Base-by-base conservation (phyloP, 139 green algal genomes). In the Chlorella sorokiniana region DNA sequence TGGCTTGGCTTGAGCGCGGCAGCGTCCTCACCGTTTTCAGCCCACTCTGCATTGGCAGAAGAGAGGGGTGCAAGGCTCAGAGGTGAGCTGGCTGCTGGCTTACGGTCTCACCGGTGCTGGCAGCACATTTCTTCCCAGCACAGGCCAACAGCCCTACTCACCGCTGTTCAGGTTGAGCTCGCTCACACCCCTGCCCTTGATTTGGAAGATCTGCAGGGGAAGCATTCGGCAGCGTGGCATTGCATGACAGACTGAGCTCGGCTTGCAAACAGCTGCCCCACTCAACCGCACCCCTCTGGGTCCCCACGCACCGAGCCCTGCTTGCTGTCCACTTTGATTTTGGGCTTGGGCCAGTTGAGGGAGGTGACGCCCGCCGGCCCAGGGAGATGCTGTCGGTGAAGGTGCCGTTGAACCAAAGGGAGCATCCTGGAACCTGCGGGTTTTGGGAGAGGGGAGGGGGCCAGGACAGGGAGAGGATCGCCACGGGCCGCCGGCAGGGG, bases 271-370 rank as follows among this genome's bases (percentile, higher is more conserved):
- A 31, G 29, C 54, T 29, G 59, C 59, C 59, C 25, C 51, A 71
- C 54, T 16, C 38, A 38, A 6, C 74, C 54, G 10, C 14, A 3
- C 42, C 20, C 29, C 16, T 33, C 75, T 16, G n/a, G 44, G 18
- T 41, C 42, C 23, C 6, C 44, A 7, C 65, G 62, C 65, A 86
- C 81, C 65, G 81, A 77, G 14, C 83, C 85, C 41, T 88, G 78
- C 52, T 85, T 61, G 27, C 62, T 76, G 16, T 80, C 61, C 23
- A 96, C 88, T 65, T 93, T 93, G 61, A 97, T 84, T 79, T 97
- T 98, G 16, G 90, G 92, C 79, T 98, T 98, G 38, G 90, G 85
- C 89, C 91, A 97, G 27, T 76, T 63, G 11, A 95, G 77, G 18
- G 90, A 78, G 11, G 89, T 93, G 2, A 93, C 69, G 1, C 93